Evolutionary conservation across 352 stramenopile genomes (phyloP).

Genomic region (Elongisporangium anandrum): DNA sequence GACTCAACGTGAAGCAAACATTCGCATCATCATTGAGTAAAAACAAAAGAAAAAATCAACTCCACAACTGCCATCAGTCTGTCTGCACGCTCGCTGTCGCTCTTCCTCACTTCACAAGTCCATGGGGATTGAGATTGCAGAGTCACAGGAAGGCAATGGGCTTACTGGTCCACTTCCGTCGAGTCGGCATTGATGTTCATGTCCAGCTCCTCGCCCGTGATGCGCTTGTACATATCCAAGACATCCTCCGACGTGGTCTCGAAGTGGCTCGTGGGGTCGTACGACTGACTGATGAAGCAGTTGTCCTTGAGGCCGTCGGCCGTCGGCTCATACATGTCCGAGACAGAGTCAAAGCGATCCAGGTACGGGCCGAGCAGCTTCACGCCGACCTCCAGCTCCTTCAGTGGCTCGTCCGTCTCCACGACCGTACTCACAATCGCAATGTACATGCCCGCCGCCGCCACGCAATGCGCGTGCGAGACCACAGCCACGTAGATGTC

Average conservation of each 20-base stretch:
- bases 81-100: too few relatives aligned
- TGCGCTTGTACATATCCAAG: conserved; percentile 96
- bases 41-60: background rate
- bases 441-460: conserved; percentile 96
- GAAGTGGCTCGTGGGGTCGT: conserved; percentile 95
- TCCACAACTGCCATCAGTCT: background rate
- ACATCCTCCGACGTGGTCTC: conserved; percentile 97
- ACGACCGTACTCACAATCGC: conserved; percentile 98
- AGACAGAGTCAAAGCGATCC: conserved; percentile 96
- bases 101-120: background rate
- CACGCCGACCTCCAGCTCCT: conserved; percentile 94
- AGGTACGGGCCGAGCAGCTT: conserved; percentile 95
- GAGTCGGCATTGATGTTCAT: conserved; percentile 97
- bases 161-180: conserved; percentile 93
- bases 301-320: conserved; percentile 91
- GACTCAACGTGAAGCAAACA: background rate
- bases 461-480: conserved; percentile 93
- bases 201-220: conserved; percentile 97
- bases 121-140: background rate
- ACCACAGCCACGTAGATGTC: conserved; percentile 99
- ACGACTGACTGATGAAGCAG: conserved; percentile 97
- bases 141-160: background rate
- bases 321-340: conserved; percentile 93
- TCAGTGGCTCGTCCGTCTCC: conserved; percentile 94
- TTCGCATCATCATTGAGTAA: background rate